phyloP scores from a whole-genome alignment of 2,329 filamentous ascomycete species.

The Lasiodiplodia gonubiensis region DNA sequence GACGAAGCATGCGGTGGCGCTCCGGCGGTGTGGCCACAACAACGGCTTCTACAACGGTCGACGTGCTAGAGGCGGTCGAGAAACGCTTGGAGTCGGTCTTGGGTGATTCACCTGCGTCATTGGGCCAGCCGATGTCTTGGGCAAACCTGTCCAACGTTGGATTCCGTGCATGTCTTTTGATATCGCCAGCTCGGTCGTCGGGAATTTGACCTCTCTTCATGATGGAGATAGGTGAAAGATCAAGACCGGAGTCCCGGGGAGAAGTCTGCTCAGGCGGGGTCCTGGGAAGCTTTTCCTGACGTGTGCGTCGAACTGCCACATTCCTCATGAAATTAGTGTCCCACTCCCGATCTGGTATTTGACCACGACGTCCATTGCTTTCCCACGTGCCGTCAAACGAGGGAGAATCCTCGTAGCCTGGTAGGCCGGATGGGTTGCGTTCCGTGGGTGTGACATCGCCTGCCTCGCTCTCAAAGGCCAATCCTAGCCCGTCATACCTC shows the following conservation, averaged over 20 bases:
- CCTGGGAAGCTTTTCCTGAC: conserved; percentile 41
- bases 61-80: conserved; percentile 59
- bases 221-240: conserved; percentile 12
- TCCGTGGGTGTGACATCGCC: conserved; percentile 43
- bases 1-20: conserved; percentile 55
- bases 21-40: conserved; percentile 59
- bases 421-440: conserved; percentile 18
- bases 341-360: conserved; percentile 46
- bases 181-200: conserved; percentile 43
- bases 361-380: conserved; percentile 29
- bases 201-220: conserved; percentile 32
- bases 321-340: conserved; percentile 50
- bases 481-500: conserved; percentile 40
- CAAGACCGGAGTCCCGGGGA: background rate
- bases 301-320: conserved; percentile 43
- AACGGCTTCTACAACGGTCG: conserved; percentile 61
- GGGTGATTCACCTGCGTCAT: conserved; percentile 38
- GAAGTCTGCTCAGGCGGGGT: conserved; percentile 34
- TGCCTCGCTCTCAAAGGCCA: conserved; percentile 44
- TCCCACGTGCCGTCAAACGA: conserved; percentile 14
- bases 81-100: conserved; percentile 49
- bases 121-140: conserved; percentile 58
- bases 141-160: conserved; percentile 56
- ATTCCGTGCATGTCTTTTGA: conserved; percentile 39
- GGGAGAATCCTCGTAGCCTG: background rate